A percentile compares a stretch with the other conserved stretches of the same genome.
Conservation (phyloP, 202 grass and related monocot genomes). For the Saccharum hybrid region DNA sequence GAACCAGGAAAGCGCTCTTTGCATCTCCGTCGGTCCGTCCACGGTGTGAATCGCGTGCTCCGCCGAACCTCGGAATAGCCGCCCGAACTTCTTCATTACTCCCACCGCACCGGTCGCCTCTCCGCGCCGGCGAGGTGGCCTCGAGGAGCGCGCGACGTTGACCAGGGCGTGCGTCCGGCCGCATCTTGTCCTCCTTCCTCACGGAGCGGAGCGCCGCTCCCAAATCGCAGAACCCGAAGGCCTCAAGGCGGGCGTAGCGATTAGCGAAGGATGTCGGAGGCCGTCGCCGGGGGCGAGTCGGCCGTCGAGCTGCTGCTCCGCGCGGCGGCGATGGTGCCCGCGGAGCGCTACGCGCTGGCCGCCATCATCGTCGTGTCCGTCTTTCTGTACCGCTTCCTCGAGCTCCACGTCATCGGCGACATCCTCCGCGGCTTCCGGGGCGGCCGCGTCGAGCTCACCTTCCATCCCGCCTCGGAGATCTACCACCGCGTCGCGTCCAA, state of each 20-base stretch:
- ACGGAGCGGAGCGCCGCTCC: not conserved
- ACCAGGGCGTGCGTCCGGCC: constrained; percentile 3
- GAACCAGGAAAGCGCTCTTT: not conserved
- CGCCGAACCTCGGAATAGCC: constrained; percentile 36
- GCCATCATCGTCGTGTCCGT: constrained; percentile 26
- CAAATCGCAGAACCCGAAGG: not conserved
- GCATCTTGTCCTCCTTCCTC: not conserved
- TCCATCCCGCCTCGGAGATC: constrained; percentile 79
- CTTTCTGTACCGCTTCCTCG: constrained; percentile 73
- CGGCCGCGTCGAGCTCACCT: constrained; percentile 72
- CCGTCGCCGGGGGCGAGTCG: constrained; percentile 36
- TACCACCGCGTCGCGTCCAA: constrained; percentile 81
- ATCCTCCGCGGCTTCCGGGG: constrained; percentile 67
- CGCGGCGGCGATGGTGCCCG: constrained; percentile 53
- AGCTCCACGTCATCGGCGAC: constrained; percentile 72
- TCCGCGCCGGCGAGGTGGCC: not conserved
- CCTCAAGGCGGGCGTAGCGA: not conserved
- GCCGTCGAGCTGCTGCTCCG: constrained; percentile 59
- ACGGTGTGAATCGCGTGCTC: constrained; percentile 34
- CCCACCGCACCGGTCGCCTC: not conserved
- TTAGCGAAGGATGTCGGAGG: constrained; percentile 23
- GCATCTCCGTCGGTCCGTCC: not conserved
- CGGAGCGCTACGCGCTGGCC: constrained; percentile 55
- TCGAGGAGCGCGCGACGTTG: not conserved
- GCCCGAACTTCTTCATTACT: not conserved